Percentiles rank a stretch among this genome's conserved stretches.
These are phyloP conservation scores for Cladosporium velox DNA, from an alignment of 2,329 filamentous ascomycete species.

Conservation along the genomic window DNA sequence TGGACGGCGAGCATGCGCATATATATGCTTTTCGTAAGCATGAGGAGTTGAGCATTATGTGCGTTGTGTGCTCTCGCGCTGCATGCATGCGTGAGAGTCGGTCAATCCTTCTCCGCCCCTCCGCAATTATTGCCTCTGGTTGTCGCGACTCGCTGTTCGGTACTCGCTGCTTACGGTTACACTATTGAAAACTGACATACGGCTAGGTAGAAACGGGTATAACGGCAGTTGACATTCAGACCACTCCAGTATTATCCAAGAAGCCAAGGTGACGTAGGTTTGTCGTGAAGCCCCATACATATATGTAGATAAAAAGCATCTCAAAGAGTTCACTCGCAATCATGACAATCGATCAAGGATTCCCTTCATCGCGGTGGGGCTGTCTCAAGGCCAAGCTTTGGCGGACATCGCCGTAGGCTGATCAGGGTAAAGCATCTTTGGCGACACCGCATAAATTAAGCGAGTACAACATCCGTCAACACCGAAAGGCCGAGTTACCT, in stretches of 20 bases:
- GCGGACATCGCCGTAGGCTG: neutral
- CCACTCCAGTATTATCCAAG: neutral
- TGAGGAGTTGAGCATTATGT: neutral
- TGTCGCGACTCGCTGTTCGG: neutral
- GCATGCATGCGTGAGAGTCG: neutral
- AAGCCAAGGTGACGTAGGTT: constrained; percentile 4
- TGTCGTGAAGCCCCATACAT: neutral
- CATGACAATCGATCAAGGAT: neutral
- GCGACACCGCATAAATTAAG: neutral
- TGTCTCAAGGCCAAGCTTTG: neutral
- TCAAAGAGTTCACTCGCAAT: neutral
- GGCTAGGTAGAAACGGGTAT: constrained; percentile 10
- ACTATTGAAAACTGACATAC: constrained; percentile 11
- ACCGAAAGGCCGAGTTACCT: neutral
- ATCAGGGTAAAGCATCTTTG: neutral
- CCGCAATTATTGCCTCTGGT: constrained; percentile 1
- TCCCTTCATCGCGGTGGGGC: neutral
- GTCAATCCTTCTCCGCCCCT: neutral
- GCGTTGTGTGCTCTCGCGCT: neutral
- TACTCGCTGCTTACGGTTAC: neutral
- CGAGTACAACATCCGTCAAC: neutral
- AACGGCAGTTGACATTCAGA: neutral
- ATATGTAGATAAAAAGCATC: neutral
- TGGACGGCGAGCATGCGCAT: neutral
- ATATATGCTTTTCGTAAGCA: constrained; percentile 7